Evolutionary conservation across 2,329 filamentous ascomycete species (phyloP).

Genomic region (Ascochyta fabae): DNA sequence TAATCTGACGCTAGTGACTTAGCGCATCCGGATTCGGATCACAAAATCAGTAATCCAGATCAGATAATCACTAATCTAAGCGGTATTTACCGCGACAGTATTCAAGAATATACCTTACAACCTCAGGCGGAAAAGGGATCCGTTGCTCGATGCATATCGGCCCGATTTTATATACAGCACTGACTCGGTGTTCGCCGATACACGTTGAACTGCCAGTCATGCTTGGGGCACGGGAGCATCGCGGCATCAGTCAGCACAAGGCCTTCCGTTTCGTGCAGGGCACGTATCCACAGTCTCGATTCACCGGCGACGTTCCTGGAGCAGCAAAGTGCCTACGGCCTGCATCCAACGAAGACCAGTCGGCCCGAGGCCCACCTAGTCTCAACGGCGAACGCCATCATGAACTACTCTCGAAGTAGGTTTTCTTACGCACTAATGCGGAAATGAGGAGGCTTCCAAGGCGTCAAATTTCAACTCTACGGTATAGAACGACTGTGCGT

Average conservation of each 20-base stretch:
- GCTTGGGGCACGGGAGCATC: not conserved
- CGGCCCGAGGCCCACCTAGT: conserved; percentile 1
- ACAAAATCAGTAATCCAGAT: too few species aligned
- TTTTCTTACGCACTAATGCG: not conserved
- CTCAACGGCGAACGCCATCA: not conserved
- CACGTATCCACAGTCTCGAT: conserved; percentile 4
- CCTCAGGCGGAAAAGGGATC: not conserved
- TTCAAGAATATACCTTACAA: not conserved
- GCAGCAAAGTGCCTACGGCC: conserved; percentile 1
- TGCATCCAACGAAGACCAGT: conserved; percentile 1
- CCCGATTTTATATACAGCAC: not conserved
- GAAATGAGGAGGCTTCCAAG: conserved; percentile 1
- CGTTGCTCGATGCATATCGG: not conserved
- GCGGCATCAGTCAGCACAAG: not conserved
- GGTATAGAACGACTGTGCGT: not conserved
- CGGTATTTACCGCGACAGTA: too few species aligned
- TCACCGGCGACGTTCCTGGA: not conserved
- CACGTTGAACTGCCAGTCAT: not conserved
- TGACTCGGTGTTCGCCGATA: conserved; percentile 1
- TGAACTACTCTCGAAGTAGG: not conserved
- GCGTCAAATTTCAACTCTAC: not conserved
- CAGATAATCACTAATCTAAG: too few species aligned
- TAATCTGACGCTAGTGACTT: too few species aligned
- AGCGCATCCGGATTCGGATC: too few species aligned
- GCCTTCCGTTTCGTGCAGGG: not conserved